phyloP scores from a whole-genome alignment of 2,329 filamentous ascomycete species.

The Fusarium sp. region DNA sequence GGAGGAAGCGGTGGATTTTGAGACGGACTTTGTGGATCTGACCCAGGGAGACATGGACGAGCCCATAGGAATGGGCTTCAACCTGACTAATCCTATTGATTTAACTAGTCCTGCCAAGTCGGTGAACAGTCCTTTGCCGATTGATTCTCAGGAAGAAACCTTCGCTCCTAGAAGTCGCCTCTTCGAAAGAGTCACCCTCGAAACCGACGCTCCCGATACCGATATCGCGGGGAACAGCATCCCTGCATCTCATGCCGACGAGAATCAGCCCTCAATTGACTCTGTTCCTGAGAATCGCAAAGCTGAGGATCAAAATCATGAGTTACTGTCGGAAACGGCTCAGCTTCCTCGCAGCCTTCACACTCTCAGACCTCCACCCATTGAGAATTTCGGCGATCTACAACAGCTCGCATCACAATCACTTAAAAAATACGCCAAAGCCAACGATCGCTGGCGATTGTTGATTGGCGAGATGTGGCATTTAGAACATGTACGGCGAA shows the following conservation, averaged over 20 bases:
- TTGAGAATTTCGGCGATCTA: constrained; percentile 40
- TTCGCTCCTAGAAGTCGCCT: neutral
- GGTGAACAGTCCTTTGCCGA: neutral
- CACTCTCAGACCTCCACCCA: constrained; percentile 20
- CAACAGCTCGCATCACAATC: constrained; percentile 36
- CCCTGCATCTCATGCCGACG: neutral
- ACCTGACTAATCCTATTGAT: constrained; percentile 36
- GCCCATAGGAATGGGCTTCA: neutral
- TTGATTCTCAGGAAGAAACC: neutral
- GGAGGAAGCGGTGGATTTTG: constrained; percentile 29
- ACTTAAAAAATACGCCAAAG: constrained; percentile 42
- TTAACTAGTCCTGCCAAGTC: constrained; percentile 40
- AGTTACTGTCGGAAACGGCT: neutral
- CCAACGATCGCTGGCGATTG: constrained; percentile 46
- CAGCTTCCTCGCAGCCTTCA: neutral
- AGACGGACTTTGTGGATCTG: constrained; percentile 43
- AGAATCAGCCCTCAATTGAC: neutral
- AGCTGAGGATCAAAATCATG: neutral
- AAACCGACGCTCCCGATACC: neutral
- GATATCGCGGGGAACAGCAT: neutral
- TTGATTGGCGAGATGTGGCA: constrained; percentile 47
- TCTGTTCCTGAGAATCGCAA: neutral
- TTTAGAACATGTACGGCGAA: constrained; percentile 45
- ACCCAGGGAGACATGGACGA: constrained; percentile 43
- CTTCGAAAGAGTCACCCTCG: neutral